Evolutionary conservation across 2,329 filamentous ascomycete species (phyloP).

Genomic region (Knufia petricola): DNA sequence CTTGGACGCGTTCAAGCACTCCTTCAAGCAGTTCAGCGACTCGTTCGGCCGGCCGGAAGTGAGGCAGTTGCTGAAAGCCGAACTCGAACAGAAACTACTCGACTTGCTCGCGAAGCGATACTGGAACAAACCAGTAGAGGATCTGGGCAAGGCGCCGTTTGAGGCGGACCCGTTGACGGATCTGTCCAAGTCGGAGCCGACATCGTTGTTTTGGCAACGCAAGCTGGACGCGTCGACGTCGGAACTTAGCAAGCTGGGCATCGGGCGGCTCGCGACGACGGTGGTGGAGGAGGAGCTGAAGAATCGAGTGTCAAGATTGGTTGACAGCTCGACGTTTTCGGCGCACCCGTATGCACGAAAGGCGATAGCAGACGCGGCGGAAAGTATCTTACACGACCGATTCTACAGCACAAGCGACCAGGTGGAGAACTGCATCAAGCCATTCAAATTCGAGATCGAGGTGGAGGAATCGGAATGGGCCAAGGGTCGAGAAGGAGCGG

Average conservation of each 20-base stretch:
- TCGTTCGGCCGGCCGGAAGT: conserved; percentile 84
- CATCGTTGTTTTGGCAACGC: conserved; percentile 83
- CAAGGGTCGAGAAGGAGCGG: conserved; percentile 73
- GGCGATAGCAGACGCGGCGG: conserved; percentile 85
- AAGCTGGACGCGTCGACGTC: conserved; percentile 90
- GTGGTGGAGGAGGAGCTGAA: conserved; percentile 86
- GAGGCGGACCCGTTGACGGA: conserved; percentile 66
- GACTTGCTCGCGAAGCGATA: conserved; percentile 88
- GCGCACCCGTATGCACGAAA: conserved; percentile 85
- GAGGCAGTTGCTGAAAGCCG: conserved; percentile 76
- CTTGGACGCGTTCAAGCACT: conserved; percentile 92
- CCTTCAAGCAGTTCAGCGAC: conserved; percentile 88
- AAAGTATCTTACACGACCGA: conserved; percentile 80
- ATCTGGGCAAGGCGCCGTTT: conserved; percentile 55
- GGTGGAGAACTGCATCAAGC: conserved; percentile 97
- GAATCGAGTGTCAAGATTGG: conserved; percentile 67
- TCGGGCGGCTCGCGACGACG: conserved; percentile 83
- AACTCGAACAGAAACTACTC: conserved; percentile 88
- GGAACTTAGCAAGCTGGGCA: conserved; percentile 83
- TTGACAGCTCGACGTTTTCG: conserved; percentile 72
- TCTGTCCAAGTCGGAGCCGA: conserved; percentile 73
- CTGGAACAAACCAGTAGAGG: conserved; percentile 93
- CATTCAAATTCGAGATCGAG: conserved; percentile 96
- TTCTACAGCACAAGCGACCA: conserved; percentile 97
- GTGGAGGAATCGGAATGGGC: conserved; percentile 84